A percentile compares a stretch with the other conserved stretches of the same genome.
These are phyloP conservation scores for Blastocystis sp. DNA, from an alignment of 352 stramenopile species.

Conservation along the genomic window DNA sequence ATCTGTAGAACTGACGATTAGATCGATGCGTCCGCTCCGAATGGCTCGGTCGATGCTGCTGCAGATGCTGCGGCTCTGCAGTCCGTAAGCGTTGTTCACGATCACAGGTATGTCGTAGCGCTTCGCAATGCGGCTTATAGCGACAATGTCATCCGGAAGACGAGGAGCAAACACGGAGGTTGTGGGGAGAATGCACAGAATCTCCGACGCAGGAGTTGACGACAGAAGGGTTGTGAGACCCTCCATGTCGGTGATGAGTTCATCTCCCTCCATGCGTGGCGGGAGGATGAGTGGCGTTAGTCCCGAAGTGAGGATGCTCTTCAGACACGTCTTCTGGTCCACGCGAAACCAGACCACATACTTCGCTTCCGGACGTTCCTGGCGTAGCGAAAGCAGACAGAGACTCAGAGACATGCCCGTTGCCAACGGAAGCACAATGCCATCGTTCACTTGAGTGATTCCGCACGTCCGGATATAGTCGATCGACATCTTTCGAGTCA, in stretches of 20 bases:
- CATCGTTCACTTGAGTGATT: slow-evolving; percentile 56
- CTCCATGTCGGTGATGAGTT: slow-evolving; percentile 46
- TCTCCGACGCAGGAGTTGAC: not conserved
- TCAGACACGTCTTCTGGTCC: slow-evolving; percentile 59
- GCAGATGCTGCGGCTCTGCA: slow-evolving; percentile 34
- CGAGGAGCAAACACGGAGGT: slow-evolving; percentile 58
- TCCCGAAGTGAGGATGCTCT: slow-evolving; percentile 56
- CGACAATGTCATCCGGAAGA: slow-evolving; percentile 48
- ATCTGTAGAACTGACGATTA: slow-evolving; percentile 55
- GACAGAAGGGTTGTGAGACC: not conserved
- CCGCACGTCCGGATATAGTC: slow-evolving; percentile 57
- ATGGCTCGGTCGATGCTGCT: slow-evolving; percentile 56
- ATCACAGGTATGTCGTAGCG: slow-evolving; percentile 53
- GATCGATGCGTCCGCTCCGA: slow-evolving; percentile 39
- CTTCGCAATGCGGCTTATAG: slow-evolving; percentile 46
- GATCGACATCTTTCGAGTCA: slow-evolving; percentile 51
- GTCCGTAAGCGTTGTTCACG: slow-evolving; percentile 58
- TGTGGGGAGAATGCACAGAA: slow-evolving; percentile 57
- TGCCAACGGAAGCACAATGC: slow-evolving; percentile 57
- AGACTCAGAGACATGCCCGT: slow-evolving; percentile 57
- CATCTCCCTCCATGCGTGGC: slow-evolving; percentile 34
- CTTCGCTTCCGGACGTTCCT: slow-evolving; percentile 23
- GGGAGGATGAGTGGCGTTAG: slow-evolving; percentile 57
- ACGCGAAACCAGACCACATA: slow-evolving; percentile 58
- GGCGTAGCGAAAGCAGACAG: slow-evolving; percentile 34